phyloP scores from a whole-genome alignment of 2,329 filamentous ascomycete species.

The Penicillium sp. region DNA sequence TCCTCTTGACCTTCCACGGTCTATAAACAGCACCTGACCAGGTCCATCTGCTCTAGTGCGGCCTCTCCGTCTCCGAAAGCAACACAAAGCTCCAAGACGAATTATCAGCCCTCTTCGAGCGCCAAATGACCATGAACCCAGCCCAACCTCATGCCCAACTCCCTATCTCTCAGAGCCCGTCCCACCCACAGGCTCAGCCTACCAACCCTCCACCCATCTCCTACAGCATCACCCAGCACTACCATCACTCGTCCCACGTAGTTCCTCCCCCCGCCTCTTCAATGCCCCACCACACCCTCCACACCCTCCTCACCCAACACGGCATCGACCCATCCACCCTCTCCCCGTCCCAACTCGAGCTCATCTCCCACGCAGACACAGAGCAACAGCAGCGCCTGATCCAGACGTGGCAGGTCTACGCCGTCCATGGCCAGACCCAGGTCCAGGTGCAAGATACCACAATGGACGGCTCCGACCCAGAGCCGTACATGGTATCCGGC shows the following conservation, averaged over 20 bases:
- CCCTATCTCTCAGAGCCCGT: constrained; percentile 23
- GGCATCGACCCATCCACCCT: constrained; percentile 70
- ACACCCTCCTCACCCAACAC: constrained; percentile 64
- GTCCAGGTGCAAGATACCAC: constrained; percentile 34
- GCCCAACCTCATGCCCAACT: constrained; percentile 26
- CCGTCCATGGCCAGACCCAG: constrained; percentile 42
- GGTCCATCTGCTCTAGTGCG: constrained; percentile 30
- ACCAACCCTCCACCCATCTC: constrained; percentile 54
- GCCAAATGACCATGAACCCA: constrained; percentile 66
- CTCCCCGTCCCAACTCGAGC: constrained; percentile 71
- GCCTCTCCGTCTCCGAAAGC: constrained; percentile 44
- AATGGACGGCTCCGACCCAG: constrained; percentile 54
- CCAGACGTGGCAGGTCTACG: constrained; percentile 79
- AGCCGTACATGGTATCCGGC: constrained; percentile 83
- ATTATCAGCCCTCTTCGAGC: constrained; percentile 75
- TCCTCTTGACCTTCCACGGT: background rate
- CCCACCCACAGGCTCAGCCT: constrained; percentile 23
- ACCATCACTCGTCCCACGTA: constrained; percentile 76
- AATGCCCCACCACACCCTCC: constrained; percentile 39
- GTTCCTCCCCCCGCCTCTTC: constrained; percentile 18
- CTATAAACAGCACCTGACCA: constrained; percentile 22
- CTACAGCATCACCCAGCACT: constrained; percentile 80
- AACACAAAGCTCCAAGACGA: constrained; percentile 74
- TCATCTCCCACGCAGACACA: constrained; percentile 74
- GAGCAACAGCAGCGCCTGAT: constrained; percentile 73